Base-by-base conservation (phyloP, 257 asterid species). In the Coffea canephora region DNA sequence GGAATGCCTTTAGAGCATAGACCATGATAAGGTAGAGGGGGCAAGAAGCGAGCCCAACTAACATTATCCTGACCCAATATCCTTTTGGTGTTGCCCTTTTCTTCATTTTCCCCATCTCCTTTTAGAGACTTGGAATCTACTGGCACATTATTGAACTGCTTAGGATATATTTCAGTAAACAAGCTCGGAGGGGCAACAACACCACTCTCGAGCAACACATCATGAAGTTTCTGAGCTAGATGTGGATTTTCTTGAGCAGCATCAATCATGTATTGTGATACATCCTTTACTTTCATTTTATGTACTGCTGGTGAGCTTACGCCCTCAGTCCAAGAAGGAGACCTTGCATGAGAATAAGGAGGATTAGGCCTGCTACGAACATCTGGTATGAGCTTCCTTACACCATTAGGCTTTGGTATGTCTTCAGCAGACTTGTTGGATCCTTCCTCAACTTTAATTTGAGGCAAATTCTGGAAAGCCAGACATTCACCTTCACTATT, bases 321-420 rank as follows among this genome's bases (percentile, higher is more conserved):
- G 59, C 98, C 99, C 90, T 95, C 98, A 54, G 99, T 95, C 99
- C 99, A 95, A 13, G 99, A 95, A 69, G 99, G 99, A 80, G 99
- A 95, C 82, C 97, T 86, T 77, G 93, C 93, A 79, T 91, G 98
- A 80, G 93, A 70, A 78, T 80, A 84, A 80, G 90, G 84, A 82
- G 89, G 87, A 84, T 52, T 84, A 71, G 90, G 84, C 86, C 94
- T 88, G 72, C 75, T 76, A 21, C 87, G 87, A 77, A 82, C 67
- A 73, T 87, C 93, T 80, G 80, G 68, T 71, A 80, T 76, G 69
- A 85, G 65, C 85, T 85, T 84, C 84, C 81, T 88, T 59, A 68
- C 85, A 64, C 82, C 83, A 85, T 39, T 75, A 50, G 80, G 85
- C 54, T 78, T 85, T 77, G 85, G 79, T n/a, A 82, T 80, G 75